A percentile compares a stretch with the other conserved stretches of the same genome.
Conservation (phyloP, 1,139 yeast species). For the Pichia sp. region DNA sequence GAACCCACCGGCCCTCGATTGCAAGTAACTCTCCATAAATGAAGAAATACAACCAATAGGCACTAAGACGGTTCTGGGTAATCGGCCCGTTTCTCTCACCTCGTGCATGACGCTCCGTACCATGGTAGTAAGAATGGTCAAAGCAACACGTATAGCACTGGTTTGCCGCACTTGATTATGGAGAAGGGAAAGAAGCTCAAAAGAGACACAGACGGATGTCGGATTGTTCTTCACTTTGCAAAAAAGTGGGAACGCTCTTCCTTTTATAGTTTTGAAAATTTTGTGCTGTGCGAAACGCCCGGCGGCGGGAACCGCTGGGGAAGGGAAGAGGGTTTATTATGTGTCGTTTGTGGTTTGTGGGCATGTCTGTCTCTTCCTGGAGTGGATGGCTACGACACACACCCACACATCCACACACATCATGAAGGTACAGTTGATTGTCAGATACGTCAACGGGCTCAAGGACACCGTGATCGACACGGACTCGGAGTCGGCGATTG, state of each 20-base stretch:
- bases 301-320: no score
- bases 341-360: no score
- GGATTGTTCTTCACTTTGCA: no score
- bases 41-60: conserved; percentile 35
- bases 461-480: conserved; percentile 40
- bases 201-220: no score
- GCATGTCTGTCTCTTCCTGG: not conserved
- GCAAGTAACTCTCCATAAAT: conserved; percentile 35
- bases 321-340: not conserved
- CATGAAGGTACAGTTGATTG: conserved; percentile 36
- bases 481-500: conserved; percentile 23
- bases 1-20: conserved; percentile 60
- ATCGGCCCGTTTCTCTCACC: conserved; percentile 51
- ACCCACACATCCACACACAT: no score
- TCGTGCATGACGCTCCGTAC: conserved; percentile 59
- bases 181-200: conserved; percentile 2
- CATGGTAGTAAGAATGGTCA: conserved; percentile 29
- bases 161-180: conserved; percentile 57
- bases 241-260: not conserved
- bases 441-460: conserved; percentile 51
- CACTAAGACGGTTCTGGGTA: conserved; percentile 56
- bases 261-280: no score
- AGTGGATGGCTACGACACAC: not conserved
- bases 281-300: no score
- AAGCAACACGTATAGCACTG: conserved; percentile 69